Evolutionary conservation across 192 early-diverging fungal genomes (phyloP), one percentile per base, ranked within the genome.

Genomic region (Coemansia sp.): DNA sequence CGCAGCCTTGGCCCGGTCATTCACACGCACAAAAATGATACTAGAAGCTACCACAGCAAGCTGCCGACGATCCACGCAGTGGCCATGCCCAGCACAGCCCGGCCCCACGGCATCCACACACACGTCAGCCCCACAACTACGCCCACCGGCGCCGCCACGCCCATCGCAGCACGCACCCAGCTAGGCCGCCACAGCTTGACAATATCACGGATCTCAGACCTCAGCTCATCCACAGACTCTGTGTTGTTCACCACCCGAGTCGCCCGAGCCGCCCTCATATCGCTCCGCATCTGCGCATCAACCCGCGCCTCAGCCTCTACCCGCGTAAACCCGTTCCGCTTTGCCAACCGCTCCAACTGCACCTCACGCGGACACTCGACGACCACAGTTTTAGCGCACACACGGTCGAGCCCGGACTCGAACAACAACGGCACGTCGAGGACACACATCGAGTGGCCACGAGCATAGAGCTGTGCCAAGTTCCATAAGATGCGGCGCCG

Each of bases 351-450:
- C 17, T 65, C 68, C 25, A 91, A 72, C 74, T 99, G 97, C 29
- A 87, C 68, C 31, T 85, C 70, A 22, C 83, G 82, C 0, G 89
- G 85, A 57, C 95, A 96, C 71, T 23, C 43, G 23, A 98, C 88
- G 2, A 98, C 95, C 22, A 92, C 78, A 7, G 87, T 87, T 5
- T 78, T 67, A 39, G 85, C 86, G 25, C 96, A 87, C 62, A 88
- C 87, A 48, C 80, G 80, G 66, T 92, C 82, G 59, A 97, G 68
- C 12, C 90, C 87, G 14, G 89, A 85, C 67, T 99, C 97, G 54
- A 93, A 88, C 59, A 99, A 82, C 49, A 99, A 75, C n/a, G 97
- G 97, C 1, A 92, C 92, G 72, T 99, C 97, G 45, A 98, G 80
- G 2, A 99, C 83, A 10, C 91, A 90, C 12, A 94, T 50, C 5